Base-by-base conservation (phyloP, 176 grass and related monocot species). In the Alopecurus myosuroides region DNA sequence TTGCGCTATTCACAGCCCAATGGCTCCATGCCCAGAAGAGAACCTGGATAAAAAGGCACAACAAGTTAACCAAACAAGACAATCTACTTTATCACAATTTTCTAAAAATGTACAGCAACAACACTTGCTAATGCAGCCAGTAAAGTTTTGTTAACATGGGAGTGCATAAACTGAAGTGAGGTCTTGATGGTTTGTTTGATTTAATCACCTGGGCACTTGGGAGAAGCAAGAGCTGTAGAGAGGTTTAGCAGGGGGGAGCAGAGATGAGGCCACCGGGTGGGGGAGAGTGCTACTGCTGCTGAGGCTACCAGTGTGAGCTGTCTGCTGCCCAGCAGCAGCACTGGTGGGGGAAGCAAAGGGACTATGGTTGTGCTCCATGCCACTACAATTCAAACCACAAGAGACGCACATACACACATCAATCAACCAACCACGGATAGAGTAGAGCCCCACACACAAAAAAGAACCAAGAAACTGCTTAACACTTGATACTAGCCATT, bases 221-320 rank as follows among this genome's bases (percentile, higher is more conserved):
- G 93, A 93, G 87, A 95, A 98, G 80, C 89, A 95, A 11, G 89
- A 91, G 87, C 70, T 93, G 84, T 90, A 88, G 19, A 82, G 91
- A 70, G 62, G 89, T 79, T 76, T 89, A 79, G 86, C n/a, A 55
- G 85, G 28, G n/a, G 88, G 86, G 46, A 91, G 81, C 31, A 97
- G 84, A 18, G 86, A 80, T 4, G 92, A 82, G 50, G 90, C 78
- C 63, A 91, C 86, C 85, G 80, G 81, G 25, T 76, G 69, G 84
- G 81, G 52, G 84, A 77, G 52, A 25, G 17, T 75, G 40, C 64
- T 74, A 57, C 50, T 85, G 49, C 28, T 84, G 75, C 41, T 85
- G 29, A 81, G 50, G 79, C 35, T 79, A 15, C 46, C 58, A 57
- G 53, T 56, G 7, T 81, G 83, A 90, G 52, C 70, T 52, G 80